Conservation (phyloP, 805 yeast genomes). For the Barnettozyma sucrosica region DNA sequence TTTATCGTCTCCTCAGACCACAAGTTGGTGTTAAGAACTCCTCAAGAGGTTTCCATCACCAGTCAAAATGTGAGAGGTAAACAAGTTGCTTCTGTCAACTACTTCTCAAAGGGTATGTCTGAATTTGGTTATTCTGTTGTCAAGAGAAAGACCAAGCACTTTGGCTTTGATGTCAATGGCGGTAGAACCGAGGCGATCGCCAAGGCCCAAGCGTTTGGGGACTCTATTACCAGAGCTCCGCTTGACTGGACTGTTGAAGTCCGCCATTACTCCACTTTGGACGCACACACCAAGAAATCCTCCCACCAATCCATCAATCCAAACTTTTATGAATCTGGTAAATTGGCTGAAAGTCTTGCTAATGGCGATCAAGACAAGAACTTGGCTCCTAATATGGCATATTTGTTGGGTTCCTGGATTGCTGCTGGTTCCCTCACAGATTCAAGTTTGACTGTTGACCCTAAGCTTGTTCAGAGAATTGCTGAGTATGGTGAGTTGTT, state of each 20-base stretch:
- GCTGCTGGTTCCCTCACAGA: slow-evolving; percentile 31
- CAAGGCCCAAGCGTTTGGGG: slow-evolving; percentile 23
- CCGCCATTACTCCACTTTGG: slow-evolving; percentile 28
- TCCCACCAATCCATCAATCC: slow-evolving; percentile 34
- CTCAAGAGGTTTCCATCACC: slow-evolving; percentile 21
- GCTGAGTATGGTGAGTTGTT: slow-evolving; percentile 20
- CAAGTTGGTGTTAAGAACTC: slow-evolving; percentile 34
- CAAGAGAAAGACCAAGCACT: neutral
- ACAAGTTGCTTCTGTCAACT: slow-evolving; percentile 21
- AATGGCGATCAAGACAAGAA: slow-evolving; percentile 15
- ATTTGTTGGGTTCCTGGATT: slow-evolving; percentile 37
- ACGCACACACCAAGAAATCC: slow-evolving; percentile 25
- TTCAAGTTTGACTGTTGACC: slow-evolving; percentile 28
- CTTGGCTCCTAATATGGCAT: slow-evolving; percentile 30
- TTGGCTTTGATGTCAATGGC: slow-evolving; percentile 6
- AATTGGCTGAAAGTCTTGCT: slow-evolving; percentile 26
- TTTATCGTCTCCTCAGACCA: slow-evolving; percentile 36
- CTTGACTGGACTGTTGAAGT: slow-evolving; percentile 38
- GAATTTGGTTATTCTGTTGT: slow-evolving; percentile 14
- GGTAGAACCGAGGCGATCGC: slow-evolving; percentile 16
- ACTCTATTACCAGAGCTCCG: slow-evolving; percentile 8
- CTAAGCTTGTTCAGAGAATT: slow-evolving; percentile 2
- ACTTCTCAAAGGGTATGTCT: slow-evolving; percentile 18
- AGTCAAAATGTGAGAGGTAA: slow-evolving; percentile 14
- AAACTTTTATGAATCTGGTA: slow-evolving; percentile 29